Evolutionary conservation across 2,329 filamentous ascomycete species (phyloP), one percentile per base, ranked within the genome.

Genomic region (Sodiomyces alkalinus): DNA sequence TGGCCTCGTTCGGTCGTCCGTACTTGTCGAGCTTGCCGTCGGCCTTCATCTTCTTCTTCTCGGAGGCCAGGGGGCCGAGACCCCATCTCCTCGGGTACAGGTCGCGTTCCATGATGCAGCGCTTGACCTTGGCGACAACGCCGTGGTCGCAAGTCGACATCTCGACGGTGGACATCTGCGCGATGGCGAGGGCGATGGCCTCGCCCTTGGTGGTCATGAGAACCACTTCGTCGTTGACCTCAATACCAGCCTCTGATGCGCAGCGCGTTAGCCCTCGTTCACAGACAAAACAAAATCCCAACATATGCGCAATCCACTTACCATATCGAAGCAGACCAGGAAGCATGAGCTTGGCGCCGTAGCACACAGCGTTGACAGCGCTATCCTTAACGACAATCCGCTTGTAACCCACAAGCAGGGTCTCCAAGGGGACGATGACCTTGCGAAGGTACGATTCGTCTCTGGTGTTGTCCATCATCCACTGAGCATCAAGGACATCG

Each of bases 11-110:
- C 44, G 80, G 58, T 33, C 86, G 78, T 41, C 90, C 90, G 45
- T 74, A 96, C 76, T 98, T 98, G 66, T 98, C 90, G 35, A 98
- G 78, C 62, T 94, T 93, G 56, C 90, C 90, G 42, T 83, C 80
- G 29, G 86, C 82, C 74, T 96, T 96, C 66, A 98, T 75, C 74
- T 96, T 94, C 80, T 98, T 98, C 76, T 98, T 98, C 69, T 96
- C 85, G 27, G 79, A 61, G 27, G 90, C 90, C 35, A 87, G 77
- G 29, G 90, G 87, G 37, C 90, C 90, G 49, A 96, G 73, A 41
- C 90, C 90, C 90, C 90, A 98, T 65, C 87, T 69, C 53, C 85
- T 73, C 39, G 90, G 90, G 69, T 98, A 98, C 34, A 96, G 68
- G 53, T 96, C 90, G 46, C 90, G 81, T 68, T 98, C 90, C 90